phyloP scores from a whole-genome alignment of 441 rosid species.

The Bocquillonia castaneifolia region DNA sequence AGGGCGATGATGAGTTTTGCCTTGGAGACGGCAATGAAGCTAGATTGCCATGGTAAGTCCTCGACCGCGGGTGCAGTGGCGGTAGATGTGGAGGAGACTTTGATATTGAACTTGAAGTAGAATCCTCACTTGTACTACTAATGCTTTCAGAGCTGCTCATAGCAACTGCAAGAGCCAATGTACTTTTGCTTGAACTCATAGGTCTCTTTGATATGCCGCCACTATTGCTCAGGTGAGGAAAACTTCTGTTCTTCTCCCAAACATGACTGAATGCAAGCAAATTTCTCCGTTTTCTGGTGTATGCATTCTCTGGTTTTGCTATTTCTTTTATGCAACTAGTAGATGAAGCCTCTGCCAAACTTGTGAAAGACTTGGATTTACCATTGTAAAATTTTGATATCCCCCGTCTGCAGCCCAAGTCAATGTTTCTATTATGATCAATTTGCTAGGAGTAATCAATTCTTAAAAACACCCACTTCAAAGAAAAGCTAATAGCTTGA shows the following conservation, averaged over 20 bases:
- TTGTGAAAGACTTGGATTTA: constrained; percentile 75
- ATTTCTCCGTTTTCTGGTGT: constrained; percentile 48
- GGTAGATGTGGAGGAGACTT: constrained; percentile 60
- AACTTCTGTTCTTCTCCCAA: constrained; percentile 55
- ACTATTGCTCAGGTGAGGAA: constrained; percentile 24
- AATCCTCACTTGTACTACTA: constrained; percentile 51
- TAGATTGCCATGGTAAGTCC: constrained; percentile 31
- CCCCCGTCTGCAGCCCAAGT: constrained; percentile 52
- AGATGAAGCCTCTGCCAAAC: constrained; percentile 43
- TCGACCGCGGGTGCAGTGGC: constrained; percentile 55
- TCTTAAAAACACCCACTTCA: neutral
- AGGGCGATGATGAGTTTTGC: constrained; percentile 31
- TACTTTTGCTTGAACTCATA: constrained; percentile 55
- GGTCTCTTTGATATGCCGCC: constrained; percentile 54
- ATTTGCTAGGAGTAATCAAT: neutral
- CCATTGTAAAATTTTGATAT: constrained; percentile 77
- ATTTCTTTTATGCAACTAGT: constrained; percentile 51
- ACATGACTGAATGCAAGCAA: constrained; percentile 49
- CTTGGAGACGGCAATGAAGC: constrained; percentile 25
- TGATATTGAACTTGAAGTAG: constrained; percentile 34
- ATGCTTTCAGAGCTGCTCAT: constrained; percentile 58
- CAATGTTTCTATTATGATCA: neutral
- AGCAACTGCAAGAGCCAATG: constrained; percentile 68
- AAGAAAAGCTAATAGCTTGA: neutral
- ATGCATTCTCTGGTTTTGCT: constrained; percentile 69